A percentile compares a stretch with the other conserved stretches of the same genome.
Evolutionary conservation across 768 basidiomycete species (phyloP).

Genomic region (Boletus sensibilis): DNA sequence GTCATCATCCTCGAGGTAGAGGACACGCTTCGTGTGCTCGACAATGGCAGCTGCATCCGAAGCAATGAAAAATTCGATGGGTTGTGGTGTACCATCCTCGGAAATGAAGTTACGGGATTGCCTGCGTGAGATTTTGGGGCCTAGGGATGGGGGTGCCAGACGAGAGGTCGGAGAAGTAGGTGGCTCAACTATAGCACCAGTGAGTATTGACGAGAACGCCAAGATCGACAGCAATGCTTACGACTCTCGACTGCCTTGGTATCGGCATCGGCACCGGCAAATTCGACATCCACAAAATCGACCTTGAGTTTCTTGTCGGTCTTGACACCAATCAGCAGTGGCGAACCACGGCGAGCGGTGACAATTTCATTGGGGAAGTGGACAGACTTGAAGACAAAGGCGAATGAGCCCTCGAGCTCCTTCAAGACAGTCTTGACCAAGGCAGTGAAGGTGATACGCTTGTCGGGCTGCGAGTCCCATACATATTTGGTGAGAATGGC

Average conservation of each 20-base stretch:
- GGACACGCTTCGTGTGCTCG: conserved; percentile 98
- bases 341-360: conserved; percentile 94
- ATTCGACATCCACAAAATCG: conserved; percentile 98
- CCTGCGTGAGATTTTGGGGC: conserved; percentile 83
- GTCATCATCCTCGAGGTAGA: conserved; percentile 98
- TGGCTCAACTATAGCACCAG: conserved; percentile 36
- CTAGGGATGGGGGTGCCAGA: conserved; percentile 58
- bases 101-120: conserved; percentile 98
- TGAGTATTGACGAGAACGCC: not conserved
- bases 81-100: conserved; percentile 96
- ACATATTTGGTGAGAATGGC: conserved; percentile 96
- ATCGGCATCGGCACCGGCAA: conserved; percentile 70
- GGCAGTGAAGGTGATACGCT: conserved; percentile 83
- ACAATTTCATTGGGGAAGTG: conserved; percentile 97
- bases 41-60: conserved; percentile 96
- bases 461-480: conserved; percentile 88
- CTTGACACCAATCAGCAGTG: conserved; percentile 96
- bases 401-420: conserved; percentile 98
- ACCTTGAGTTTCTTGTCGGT: conserved; percentile 99
- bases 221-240: conserved; percentile 28
- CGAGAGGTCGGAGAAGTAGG: conserved; percentile 57
- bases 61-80: conserved; percentile 99
- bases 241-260: conserved; percentile 42
- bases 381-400: conserved; percentile 96
- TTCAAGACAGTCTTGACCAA: conserved; percentile 94